A percentile compares a stretch with the other conserved stretches of the same genome.
Evolutionary conservation across 1,284 basidiomycete species (phyloP).

Genomic region (Heterobasidion irregulare): DNA sequence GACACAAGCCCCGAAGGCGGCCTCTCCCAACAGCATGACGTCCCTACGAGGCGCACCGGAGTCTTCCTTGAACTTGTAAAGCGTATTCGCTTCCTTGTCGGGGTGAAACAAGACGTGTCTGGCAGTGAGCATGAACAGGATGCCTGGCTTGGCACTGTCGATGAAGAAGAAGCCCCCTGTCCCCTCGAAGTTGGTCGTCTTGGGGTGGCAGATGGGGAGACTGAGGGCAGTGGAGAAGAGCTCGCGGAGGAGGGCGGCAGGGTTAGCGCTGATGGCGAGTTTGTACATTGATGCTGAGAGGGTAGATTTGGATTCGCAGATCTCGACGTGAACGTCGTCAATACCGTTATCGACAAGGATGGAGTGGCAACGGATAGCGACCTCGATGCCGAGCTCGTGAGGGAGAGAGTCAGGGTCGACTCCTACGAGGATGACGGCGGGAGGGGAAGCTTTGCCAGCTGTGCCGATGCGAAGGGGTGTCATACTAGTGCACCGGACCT

Average conservation of each 20-base stretch:
- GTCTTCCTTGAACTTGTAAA: conserved; percentile 9
- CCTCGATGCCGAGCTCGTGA: conserved; percentile 4
- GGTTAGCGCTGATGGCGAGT: conserved; percentile 2
- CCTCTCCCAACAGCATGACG: conserved; percentile 18
- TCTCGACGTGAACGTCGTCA: conserved; percentile 12
- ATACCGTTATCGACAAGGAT: conserved; percentile 7
- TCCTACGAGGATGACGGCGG: conserved; percentile 10
- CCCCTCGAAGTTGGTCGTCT: conserved; percentile 2
- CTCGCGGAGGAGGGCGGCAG: neutral
- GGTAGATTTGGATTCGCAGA: conserved; percentile 12
- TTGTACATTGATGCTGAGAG: conserved; percentile 8
- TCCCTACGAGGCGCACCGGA: conserved; percentile 10
- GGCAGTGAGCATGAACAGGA: conserved; percentile 16
- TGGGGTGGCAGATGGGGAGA: conserved; percentile 4
- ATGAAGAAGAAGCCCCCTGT: conserved; percentile 8
- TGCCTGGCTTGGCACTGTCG: conserved; percentile 8
- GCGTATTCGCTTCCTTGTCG: conserved; percentile 14
- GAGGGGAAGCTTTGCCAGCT: conserved; percentile 2
- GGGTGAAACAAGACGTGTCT: conserved; percentile 17
- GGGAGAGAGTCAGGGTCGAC: conserved; percentile 8
- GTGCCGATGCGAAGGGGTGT: conserved; percentile 17
- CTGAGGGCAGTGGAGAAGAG: conserved; percentile 6
- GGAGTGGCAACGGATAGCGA: conserved; percentile 5
- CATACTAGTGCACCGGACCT: conserved; percentile 17
- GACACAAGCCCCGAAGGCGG: conserved; percentile 10